phyloP scores from a whole-genome alignment of 306 rosid species.

The Morella rubra region DNA sequence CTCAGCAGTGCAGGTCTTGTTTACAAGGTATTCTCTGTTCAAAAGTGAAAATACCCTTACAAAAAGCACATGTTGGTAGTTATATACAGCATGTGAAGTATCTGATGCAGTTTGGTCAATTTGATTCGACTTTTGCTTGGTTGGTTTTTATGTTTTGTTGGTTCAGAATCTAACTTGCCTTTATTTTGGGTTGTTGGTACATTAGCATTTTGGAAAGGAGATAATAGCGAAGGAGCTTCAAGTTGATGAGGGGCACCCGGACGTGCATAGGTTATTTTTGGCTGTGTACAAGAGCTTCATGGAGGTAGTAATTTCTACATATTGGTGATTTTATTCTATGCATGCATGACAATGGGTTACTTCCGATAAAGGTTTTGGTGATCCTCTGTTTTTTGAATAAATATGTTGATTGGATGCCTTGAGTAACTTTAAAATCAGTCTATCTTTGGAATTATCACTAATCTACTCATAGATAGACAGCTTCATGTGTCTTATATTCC shows the following conservation, averaged over 20 bases:
- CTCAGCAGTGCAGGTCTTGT: slow-evolving; percentile 97
- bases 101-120: background rate
- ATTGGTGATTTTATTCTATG: background rate
- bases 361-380: background rate
- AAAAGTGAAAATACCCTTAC: too few relatives aligned
- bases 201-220: slow-evolving; percentile 89
- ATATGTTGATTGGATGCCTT: background rate
- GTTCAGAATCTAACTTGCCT: slow-evolving; percentile 6
- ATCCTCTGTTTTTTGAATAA: background rate
- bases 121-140: background rate
- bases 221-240: slow-evolving; percentile 91
- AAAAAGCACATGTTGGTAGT: background rate
- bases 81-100: background rate
- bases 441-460: background rate
- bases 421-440: background rate
- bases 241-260: slow-evolving; percentile 70
- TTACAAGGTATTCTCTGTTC: slow-evolving; percentile 60
- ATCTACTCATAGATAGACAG: background rate
- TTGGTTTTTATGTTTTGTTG: background rate
- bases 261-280: slow-evolving; percentile 72
- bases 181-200: background rate
- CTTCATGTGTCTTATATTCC: background rate
- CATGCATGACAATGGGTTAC: background rate
- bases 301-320: slow-evolving; percentile 62
- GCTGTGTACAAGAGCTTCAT: slow-evolving; percentile 91